Conservation (phyloP, 352 stramenopile species). For the Globisporangium okanoganense region DNA sequence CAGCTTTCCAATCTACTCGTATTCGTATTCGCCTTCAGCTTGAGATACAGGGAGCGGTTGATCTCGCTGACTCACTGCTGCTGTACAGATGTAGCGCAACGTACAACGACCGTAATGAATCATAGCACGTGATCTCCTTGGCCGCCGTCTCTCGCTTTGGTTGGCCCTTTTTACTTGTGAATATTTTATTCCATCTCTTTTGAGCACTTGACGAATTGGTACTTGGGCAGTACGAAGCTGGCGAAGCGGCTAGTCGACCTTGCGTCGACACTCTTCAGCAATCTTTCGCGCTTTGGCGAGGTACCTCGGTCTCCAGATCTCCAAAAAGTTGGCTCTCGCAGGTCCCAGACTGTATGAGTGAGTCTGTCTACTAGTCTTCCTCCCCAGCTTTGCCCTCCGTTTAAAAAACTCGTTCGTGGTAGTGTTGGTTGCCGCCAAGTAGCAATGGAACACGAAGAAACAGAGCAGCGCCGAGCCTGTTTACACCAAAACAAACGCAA, state of each 20-base stretch:
- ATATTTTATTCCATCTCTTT: no score
- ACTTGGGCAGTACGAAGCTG: no score
- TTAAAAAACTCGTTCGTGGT: slow-evolving; percentile 84
- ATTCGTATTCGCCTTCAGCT: no score
- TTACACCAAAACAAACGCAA: background rate
- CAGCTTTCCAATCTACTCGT: no score
- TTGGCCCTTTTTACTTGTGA: no score
- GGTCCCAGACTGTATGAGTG: slow-evolving; percentile 19
- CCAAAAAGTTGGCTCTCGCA: slow-evolving; percentile 19
- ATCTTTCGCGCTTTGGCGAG: slow-evolving; percentile 12
- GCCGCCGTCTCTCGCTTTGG: no score
- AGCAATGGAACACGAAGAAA: slow-evolving; percentile 55
- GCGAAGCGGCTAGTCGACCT: background rate
- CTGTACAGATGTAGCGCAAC: no score
- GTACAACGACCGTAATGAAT: no score
- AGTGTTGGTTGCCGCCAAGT: slow-evolving; percentile 44
- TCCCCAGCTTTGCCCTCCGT: slow-evolving; percentile 16
- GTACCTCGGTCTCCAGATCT: slow-evolving; percentile 32
- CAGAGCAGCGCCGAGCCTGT: slow-evolving; percentile 33
- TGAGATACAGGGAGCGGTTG: no score
- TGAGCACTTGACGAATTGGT: background rate
- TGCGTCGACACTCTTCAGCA: background rate
- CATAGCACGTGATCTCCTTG: no score
- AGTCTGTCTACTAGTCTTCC: background rate
- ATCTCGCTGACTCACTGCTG: no score